A percentile compares a stretch with the other conserved stretches of the same genome.
phyloP scores from a whole-genome alignment of 2,329 filamentous ascomycete genomes.

The Fusarium compactum region DNA sequence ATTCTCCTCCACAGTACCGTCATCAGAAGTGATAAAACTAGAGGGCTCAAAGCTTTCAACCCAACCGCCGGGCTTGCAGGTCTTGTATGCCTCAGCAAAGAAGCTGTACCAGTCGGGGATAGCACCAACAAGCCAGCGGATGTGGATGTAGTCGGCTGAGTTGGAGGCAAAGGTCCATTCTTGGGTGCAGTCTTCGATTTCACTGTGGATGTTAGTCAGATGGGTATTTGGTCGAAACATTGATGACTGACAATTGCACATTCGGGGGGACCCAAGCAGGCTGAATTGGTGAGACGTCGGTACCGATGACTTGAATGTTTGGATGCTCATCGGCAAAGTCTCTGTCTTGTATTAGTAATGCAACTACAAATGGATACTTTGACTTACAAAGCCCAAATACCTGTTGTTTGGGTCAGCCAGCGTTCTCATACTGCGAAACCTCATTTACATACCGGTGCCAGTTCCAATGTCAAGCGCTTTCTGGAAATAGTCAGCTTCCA shows the following conservation, averaged over 20 bases:
- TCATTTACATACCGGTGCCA: constrained; percentile 2
- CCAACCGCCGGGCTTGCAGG: constrained; percentile 20
- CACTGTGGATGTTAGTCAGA: neutral
- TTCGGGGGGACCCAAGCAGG: constrained; percentile 15
- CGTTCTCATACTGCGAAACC: fast-evolving
- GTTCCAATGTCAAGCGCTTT: constrained; percentile 23
- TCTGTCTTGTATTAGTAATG: neutral
- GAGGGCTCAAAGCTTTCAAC: constrained; percentile 15
- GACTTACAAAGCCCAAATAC: constrained; percentile 21
- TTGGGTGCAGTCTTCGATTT: constrained; percentile 23
- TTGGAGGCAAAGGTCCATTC: constrained; percentile 21
- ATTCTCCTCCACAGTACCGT: constrained; percentile 12
- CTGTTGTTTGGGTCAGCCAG: neutral
- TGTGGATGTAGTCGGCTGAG: constrained; percentile 21
- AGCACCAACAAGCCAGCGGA: constrained; percentile 11
- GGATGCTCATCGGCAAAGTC: constrained; percentile 17
- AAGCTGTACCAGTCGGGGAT: constrained; percentile 19
- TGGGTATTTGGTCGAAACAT: fast-evolving
- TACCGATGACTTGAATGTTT: constrained; percentile 10
- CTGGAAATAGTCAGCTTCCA: neutral
- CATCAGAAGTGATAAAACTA: constrained; percentile 8
- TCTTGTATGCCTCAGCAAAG: constrained; percentile 11
- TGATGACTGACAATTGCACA: neutral
- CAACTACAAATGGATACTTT: fast-evolving
- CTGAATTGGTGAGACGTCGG: constrained; percentile 20